Base-by-base conservation (phyloP, 345 rosid species). In the Xanthoceras sorbifolium region DNA sequence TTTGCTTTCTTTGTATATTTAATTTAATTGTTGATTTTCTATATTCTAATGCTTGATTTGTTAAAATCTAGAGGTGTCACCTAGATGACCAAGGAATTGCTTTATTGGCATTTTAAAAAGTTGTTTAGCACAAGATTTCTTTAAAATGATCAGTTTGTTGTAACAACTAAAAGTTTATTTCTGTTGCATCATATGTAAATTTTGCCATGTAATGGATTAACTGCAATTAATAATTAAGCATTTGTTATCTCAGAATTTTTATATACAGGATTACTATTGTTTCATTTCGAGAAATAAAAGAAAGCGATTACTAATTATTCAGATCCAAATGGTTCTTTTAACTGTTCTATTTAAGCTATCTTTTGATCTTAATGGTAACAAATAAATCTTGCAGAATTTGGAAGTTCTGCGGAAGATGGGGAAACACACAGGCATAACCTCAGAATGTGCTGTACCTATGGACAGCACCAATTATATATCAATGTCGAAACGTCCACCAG, bases 371-470 rank as follows among this genome's bases (percentile, higher is more conserved):
- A 40, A 72, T 72, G 28, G 55, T 67, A 8, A 5, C 6, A 48
- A 52, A 38, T 73, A 62, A 17, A 73, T 7, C 7, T 73, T 74
- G 69, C 89, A 96, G 99, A 96, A 91, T 85, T 59, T 92, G 85
- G 99, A 91, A 78, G 99, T 96, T 71, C 92, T 93, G 75, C 89
- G 66, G 82, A 93, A 89, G 88, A 96, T 96, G 99, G 99, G 95
- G 23, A 93, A 87, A 81, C 88, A 91, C 82, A 90, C 97, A 14
- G 94, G 97, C 77, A 93, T 96, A 71, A 84, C 83, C 67, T 86
- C 95, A 14, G 90, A 90, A 76, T 75, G 86, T 74, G 97, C 97
- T 36, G 89, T 96, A 69, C 99, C 99, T 8, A 81, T 60, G 82
- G 97, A 89, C 55, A 73, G 77, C 28, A 71, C 82, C 0, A 85